A percentile compares a stretch with the other conserved stretches of the same genome.
phyloP scores from a whole-genome alignment of 116 monocot genomes.

The Trichopus zeylanicus region DNA sequence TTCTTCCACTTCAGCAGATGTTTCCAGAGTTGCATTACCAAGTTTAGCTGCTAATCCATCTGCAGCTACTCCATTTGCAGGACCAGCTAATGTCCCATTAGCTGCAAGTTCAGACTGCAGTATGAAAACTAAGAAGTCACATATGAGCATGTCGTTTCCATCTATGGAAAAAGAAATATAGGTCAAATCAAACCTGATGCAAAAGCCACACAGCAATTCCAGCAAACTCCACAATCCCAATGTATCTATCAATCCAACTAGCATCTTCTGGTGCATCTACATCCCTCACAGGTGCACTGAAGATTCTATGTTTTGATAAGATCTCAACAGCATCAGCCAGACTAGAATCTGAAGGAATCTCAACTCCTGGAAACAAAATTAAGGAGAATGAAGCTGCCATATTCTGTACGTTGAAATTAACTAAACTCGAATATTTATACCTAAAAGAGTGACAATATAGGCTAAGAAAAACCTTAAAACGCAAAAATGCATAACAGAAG shows the following conservation, averaged over 20 bases:
- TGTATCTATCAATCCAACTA: slow-evolving; percentile 90
- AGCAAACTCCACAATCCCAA: slow-evolving; percentile 89
- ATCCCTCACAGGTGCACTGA: slow-evolving; percentile 71
- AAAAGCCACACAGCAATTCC: slow-evolving; percentile 91
- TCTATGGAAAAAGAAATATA: neutral
- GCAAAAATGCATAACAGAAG: too few relatives aligned
- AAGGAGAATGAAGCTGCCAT: too few relatives aligned
- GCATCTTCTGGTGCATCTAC: slow-evolving; percentile 83
- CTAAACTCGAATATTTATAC: too few relatives aligned
- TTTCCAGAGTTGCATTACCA: slow-evolving; percentile 23
- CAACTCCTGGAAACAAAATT: slow-evolving; percentile 45
- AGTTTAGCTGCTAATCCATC: slow-evolving; percentile 27
- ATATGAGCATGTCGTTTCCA: neutral
- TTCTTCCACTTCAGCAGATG: slow-evolving; percentile 8
- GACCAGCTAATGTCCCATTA: slow-evolving; percentile 13
- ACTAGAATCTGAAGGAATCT: slow-evolving; percentile 82
- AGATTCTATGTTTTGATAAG: slow-evolving; percentile 75
- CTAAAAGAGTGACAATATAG: too few relatives aligned
- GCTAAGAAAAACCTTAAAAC: too few relatives aligned
- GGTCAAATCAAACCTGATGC: slow-evolving; percentile 50
- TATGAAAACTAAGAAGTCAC: neutral
- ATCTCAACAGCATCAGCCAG: slow-evolving; percentile 62
- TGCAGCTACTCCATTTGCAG: slow-evolving; percentile 2
- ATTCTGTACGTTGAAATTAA: too few relatives aligned
- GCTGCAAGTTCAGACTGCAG: slow-evolving; percentile 59